Conservation (phyloP, 2,329 filamentous ascomycete genomes). For the Ascomycota sp. region DNA sequence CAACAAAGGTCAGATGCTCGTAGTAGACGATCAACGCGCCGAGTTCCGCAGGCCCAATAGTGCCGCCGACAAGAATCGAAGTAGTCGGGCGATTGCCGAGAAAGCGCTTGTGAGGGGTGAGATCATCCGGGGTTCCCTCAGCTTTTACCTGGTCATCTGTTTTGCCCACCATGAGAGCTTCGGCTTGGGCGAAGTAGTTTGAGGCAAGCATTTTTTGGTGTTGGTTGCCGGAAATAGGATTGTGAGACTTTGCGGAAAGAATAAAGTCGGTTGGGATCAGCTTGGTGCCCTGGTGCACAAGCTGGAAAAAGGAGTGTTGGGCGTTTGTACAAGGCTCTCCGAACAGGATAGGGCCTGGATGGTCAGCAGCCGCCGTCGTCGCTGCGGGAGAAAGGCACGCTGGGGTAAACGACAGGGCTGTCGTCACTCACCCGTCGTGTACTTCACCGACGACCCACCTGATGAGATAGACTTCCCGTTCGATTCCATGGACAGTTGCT, state of each 20-base stretch:
- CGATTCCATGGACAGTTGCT: constrained; percentile 98
- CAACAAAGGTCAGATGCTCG: constrained; percentile 94
- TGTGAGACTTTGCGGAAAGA: constrained; percentile 87
- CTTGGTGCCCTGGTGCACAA: constrained; percentile 97
- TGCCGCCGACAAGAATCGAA: constrained; percentile 70
- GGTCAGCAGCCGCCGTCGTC: not conserved
- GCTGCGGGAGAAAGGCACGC: no score
- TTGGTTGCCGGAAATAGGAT: constrained; percentile 76
- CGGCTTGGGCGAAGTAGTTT: constrained; percentile 79
- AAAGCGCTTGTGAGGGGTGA: constrained; percentile 98
- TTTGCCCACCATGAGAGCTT: constrained; percentile 83
- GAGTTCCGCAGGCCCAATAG: constrained; percentile 84
- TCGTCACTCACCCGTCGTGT: constrained; percentile 50
- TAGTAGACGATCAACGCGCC: constrained; percentile 97
- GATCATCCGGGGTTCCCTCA: constrained; percentile 50
- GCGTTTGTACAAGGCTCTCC: constrained; percentile 97
- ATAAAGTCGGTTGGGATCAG: constrained; percentile 98
- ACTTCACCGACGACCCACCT: constrained; percentile 81
- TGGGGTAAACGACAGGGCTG: no score
- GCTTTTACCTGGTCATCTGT: constrained; percentile 59
- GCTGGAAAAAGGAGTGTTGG: constrained; percentile 99
- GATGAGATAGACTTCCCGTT: constrained; percentile 93
- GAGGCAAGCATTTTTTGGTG: constrained; percentile 94
- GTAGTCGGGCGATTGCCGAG: constrained; percentile 93
- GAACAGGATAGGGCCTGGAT: constrained; percentile 62